Percentiles rank a stretch among this genome's conserved stretches.
phyloP scores from a whole-genome alignment of 495 filamentous ascomycete species.

The Hyphodiscus hymeniophilus region DNA sequence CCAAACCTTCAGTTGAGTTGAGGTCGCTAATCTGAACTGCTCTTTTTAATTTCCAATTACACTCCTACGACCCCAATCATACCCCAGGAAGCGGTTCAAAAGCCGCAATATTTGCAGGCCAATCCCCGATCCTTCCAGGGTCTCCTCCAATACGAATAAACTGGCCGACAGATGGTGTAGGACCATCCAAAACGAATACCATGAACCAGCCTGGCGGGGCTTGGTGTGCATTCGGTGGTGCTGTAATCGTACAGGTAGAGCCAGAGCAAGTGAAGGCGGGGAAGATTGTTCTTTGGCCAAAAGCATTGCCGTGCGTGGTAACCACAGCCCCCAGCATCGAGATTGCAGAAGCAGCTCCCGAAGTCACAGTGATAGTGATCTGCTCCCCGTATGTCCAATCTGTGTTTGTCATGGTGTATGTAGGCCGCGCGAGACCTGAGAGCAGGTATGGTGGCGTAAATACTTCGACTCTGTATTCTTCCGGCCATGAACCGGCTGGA shows the following conservation, averaged over 20 bases:
- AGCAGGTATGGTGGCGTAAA: slow-evolving; percentile 57
- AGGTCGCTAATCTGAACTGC: too few relatives aligned
- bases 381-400: slow-evolving; percentile 41
- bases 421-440: slow-evolving; percentile 37
- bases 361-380: slow-evolving; percentile 33
- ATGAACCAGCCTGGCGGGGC: slow-evolving; percentile 55
- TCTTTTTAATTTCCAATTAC: too few relatives aligned
- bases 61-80: too few relatives aligned
- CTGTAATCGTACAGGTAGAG: slow-evolving; percentile 39
- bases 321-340: slow-evolving; percentile 49
- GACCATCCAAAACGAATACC: slow-evolving; percentile 49
- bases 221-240: slow-evolving; percentile 32
- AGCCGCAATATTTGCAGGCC: slow-evolving; percentile 39
- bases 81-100: slow-evolving; percentile 37
- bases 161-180: slow-evolving; percentile 43
- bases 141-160: slow-evolving; percentile 57
- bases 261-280: slow-evolving; percentile 42
- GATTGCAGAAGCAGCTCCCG: slow-evolving; percentile 33
- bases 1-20: too few relatives aligned
- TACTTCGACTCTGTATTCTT: slow-evolving; percentile 60
- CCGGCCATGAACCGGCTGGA: slow-evolving; percentile 20
- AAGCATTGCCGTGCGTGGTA: slow-evolving; percentile 55
- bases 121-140: slow-evolving; percentile 48
- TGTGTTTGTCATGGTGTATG: slow-evolving; percentile 35
- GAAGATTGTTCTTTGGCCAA: slow-evolving; percentile 55